Conservation (phyloP, 2,329 filamentous ascomycete species). For the Macrophomina pseudophaseolina region DNA sequence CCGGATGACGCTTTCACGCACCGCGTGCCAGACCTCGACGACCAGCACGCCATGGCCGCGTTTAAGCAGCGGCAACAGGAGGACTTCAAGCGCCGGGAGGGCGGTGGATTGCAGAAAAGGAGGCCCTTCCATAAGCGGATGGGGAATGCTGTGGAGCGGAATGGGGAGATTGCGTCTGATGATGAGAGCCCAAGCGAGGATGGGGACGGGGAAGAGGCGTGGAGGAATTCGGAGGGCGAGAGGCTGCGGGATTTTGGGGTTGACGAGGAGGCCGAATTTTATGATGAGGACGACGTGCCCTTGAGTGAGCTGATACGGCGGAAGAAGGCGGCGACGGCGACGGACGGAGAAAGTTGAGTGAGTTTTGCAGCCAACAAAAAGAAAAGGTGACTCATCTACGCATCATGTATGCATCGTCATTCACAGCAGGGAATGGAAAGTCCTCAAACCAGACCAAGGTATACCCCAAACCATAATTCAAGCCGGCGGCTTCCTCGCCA, state of each 20-base stretch:
- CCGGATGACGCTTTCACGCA: slow-evolving; percentile 45
- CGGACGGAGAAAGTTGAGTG: no score
- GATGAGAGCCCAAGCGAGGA: slow-evolving; percentile 30
- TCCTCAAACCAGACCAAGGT: no score
- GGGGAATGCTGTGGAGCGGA: slow-evolving; percentile 29
- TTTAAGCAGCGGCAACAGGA: slow-evolving; percentile 60
- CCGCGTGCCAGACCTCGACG: slow-evolving; percentile 42
- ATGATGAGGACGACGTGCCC: slow-evolving; percentile 70
- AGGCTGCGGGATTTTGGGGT: slow-evolving; percentile 77
- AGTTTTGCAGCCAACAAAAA: not conserved
- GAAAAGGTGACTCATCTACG: no score
- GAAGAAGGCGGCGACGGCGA: not conserved
- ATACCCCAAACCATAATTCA: no score
- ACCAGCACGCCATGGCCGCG: slow-evolving; percentile 48
- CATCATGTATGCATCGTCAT: no score
- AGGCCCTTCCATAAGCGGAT: slow-evolving; percentile 50
- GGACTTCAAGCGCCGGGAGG: slow-evolving; percentile 52
- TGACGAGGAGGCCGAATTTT: slow-evolving; percentile 74
- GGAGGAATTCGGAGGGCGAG: slow-evolving; percentile 79
- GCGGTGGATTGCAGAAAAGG: slow-evolving; percentile 43
- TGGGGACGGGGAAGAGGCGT: slow-evolving; percentile 59
- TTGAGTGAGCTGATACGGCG: slow-evolving; percentile 68
- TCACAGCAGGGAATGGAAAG: no score
- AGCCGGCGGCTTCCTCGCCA: slow-evolving; percentile 21
- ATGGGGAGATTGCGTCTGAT: not conserved